A percentile compares a stretch with the other conserved stretches of the same genome.
Conservation (phyloP, 1,284 basidiomycete species). For the Ustilago hordei region DNA sequence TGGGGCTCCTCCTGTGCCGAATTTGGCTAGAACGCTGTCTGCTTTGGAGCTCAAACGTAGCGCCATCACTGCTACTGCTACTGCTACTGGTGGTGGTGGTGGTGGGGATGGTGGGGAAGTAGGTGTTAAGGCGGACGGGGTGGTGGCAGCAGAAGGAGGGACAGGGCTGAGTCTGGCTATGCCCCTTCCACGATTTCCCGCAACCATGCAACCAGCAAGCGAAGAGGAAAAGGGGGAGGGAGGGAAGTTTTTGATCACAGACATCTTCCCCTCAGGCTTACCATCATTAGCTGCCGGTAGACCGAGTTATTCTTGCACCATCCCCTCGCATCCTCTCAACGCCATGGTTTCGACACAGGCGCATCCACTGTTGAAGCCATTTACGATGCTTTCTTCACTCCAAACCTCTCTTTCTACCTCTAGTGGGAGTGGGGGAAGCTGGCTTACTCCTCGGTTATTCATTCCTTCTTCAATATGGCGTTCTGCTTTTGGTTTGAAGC, state of each 20-base stretch:
- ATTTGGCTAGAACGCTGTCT: conserved; percentile 52
- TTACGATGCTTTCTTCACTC: conserved; percentile 6
- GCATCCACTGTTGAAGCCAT: conserved; percentile 45
- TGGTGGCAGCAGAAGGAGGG: no score
- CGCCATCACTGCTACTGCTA: conserved; percentile 1
- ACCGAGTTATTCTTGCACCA: conserved; percentile 47
- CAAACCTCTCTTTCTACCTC: background rate
- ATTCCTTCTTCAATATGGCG: conserved; percentile 88
- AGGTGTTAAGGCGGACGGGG: no score
- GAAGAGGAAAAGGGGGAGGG: background rate
- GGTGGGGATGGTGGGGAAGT: no score
- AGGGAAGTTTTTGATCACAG: conserved; percentile 30
- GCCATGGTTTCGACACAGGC: conserved; percentile 9
- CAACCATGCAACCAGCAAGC: background rate
- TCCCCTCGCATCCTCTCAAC: background rate
- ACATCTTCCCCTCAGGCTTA: conserved; percentile 57
- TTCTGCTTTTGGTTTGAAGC: conserved; percentile 80
- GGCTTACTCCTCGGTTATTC: conserved; percentile 86
- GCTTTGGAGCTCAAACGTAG: conserved; percentile 32
- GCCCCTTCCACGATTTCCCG: conserved; percentile 27
- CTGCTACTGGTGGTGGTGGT: no score
- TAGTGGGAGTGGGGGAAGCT: conserved; percentile 75
- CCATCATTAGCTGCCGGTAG: conserved; percentile 50
- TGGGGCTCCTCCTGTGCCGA: conserved; percentile 43
- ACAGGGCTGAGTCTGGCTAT: conserved; percentile 19